Conservation (phyloP, 2,329 filamentous ascomycete genomes). For the Fusarium proliferatum region DNA sequence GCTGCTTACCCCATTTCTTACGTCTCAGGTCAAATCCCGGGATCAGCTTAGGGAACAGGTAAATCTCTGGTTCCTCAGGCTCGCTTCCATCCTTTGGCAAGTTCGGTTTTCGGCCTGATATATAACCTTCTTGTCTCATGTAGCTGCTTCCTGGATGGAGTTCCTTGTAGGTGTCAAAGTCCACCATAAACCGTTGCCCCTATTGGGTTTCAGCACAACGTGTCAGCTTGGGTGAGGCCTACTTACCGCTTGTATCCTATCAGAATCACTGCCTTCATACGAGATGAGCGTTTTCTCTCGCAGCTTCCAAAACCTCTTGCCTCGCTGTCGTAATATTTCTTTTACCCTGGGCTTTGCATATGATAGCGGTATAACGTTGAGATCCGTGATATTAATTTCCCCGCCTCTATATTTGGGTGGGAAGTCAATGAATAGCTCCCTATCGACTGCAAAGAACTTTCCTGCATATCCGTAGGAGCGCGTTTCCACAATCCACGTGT, state of each 20-base stretch:
- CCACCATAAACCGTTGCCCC: constrained; percentile 23
- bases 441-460: background rate
- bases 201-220: background rate
- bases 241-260: background rate
- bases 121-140: background rate
- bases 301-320: background rate
- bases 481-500: background rate
- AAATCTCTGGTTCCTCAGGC: background rate
- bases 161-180: constrained; percentile 4
- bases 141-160: constrained; percentile 7
- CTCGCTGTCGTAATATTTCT: background rate
- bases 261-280: background rate
- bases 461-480: background rate
- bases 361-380: background rate
- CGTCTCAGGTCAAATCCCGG: constrained; percentile 1
- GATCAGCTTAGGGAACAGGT: background rate
- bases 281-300: background rate
- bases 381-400: background rate
- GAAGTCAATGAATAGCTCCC: background rate
- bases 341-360: background rate
- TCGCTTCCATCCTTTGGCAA: background rate
- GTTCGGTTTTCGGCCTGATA: background rate
- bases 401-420: background rate
- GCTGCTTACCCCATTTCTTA: constrained; percentile 13
- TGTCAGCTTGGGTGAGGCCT: rapidly evolving